Evolutionary conservation across 2,329 filamentous ascomycete species (phyloP), one percentile per base, ranked within the genome.

Genomic region (Aspergillus eucalypticola): DNA sequence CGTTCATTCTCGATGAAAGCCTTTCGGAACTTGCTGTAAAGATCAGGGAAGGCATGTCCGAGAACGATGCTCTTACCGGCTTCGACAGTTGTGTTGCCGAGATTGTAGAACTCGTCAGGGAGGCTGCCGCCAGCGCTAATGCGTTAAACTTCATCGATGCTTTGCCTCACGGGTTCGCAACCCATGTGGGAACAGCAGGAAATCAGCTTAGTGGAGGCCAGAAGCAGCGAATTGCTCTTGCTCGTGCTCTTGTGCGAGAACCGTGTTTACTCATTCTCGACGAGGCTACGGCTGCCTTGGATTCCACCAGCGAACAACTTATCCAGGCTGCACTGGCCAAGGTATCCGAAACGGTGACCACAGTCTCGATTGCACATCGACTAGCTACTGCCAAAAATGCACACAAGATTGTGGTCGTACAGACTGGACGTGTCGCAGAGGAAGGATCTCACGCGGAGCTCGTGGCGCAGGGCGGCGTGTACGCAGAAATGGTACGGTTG

Each of bases 161-260:
- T 23, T 58, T 73, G 21, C 66, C 68, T 6, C 50, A 71, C 48
- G 68, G 68, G 8, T 59, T 70, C 21, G 67, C 65, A 2, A 73
- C 69, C 5, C 62, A 58, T 89, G 15, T 74, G 13, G 73, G 72
- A 3, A 61, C 63, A 7, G 59, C 62, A 2, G 73, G 71, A 15
- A 69, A 66, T 13, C 69, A 69, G 39, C 51, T 75, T 35, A 73
- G 71, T 52, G 91, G 91, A 0, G 92, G 92, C 0, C 92, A 96
- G 73, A 86, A 96, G 75, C 93, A 97, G 76, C 89, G 93, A 64
- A 94, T 96, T 69, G 91, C 92, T 5, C 93, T 96, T 72, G 91
- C 92, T 3, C 83, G 91, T 66, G 92, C 92, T 17, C 85, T 96
- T 56, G 90, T 96, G 25, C 92, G 89, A 8, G 89, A 96, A 68